phyloP scores from a whole-genome alignment of 1,284 basidiomycete genomes.

The Leucoagaricus sp. region DNA sequence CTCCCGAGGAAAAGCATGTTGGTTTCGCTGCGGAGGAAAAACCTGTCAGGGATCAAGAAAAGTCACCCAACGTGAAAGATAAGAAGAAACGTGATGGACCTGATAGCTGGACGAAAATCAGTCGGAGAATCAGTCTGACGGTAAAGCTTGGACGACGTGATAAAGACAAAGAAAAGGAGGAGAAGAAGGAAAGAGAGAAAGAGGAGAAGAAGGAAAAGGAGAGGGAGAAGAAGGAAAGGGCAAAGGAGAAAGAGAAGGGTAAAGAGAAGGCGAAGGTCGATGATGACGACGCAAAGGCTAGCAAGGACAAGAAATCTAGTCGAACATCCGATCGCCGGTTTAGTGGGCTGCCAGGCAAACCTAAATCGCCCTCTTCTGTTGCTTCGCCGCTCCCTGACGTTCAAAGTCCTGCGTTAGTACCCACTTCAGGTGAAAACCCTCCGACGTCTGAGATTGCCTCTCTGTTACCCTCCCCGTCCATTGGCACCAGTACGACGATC shows the following conservation, averaged over 20 bases:
- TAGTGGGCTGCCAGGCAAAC: neutral
- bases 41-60: conserved; percentile 18
- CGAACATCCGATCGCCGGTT: neutral
- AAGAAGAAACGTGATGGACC: conserved; percentile 41
- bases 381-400: neutral
- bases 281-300: no score
- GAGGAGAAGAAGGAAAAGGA: neutral
- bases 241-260: neutral
- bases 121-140: conserved; percentile 59
- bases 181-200: neutral
- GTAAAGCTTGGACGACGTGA: conserved; percentile 40
- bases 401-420: no score
- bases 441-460: neutral
- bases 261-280: neutral
- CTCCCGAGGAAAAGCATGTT: conserved; percentile 31
- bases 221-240: neutral
- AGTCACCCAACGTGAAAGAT: conserved; percentile 19
- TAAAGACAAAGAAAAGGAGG: conserved; percentile 22
- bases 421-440: neutral
- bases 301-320: neutral
- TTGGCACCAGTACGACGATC: conserved; percentile 12
- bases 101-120: conserved; percentile 58
- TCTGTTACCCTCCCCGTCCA: neutral
- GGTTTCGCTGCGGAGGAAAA: conserved; percentile 29
- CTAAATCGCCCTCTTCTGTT: neutral